phyloP scores from a whole-genome alignment of 495 filamentous ascomycete species.

The Thermothielavioides terrestris region DNA sequence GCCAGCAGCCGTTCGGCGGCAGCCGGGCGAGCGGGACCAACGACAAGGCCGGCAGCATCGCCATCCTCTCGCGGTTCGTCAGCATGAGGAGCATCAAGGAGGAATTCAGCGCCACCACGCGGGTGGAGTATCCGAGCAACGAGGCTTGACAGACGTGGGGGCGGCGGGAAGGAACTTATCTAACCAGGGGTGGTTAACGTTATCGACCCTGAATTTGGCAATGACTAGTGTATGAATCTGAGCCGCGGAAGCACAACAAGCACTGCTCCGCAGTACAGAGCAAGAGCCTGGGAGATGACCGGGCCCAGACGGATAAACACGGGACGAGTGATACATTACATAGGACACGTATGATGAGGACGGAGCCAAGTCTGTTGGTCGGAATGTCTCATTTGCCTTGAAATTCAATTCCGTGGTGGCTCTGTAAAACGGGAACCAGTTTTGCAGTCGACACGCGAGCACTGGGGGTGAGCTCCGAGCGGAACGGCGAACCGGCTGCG shows the following conservation, averaged over 20 bases:
- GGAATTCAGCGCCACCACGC: constrained; percentile 63
- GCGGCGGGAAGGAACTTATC: not conserved
- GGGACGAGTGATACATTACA: not conserved
- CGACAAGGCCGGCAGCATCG: constrained; percentile 80
- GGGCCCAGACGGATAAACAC: not conserved
- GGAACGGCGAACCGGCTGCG: not conserved
- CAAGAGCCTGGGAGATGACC: no score
- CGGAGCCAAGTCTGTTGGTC: no score
- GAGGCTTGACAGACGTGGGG: constrained; percentile 28
- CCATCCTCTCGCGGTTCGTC: constrained; percentile 69
- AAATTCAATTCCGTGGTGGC: not conserved
- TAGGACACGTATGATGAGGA: no score
- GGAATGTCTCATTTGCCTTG: not conserved
- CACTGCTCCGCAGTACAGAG: no score
- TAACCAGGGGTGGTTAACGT: no score
- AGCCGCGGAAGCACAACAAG: no score
- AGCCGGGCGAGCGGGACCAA: constrained; percentile 81
- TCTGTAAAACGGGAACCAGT: no score
- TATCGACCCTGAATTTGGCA: no score
- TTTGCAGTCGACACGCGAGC: not conserved
- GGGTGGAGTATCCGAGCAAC: constrained; percentile 78
- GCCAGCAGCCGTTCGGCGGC: constrained; percentile 88
- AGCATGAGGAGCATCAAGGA: constrained; percentile 83
- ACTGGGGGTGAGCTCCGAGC: not conserved
- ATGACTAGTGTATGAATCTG: no score